Evolutionary conservation across 106 monocot species (phyloP).

Genomic region (Posidonia australis): DNA sequence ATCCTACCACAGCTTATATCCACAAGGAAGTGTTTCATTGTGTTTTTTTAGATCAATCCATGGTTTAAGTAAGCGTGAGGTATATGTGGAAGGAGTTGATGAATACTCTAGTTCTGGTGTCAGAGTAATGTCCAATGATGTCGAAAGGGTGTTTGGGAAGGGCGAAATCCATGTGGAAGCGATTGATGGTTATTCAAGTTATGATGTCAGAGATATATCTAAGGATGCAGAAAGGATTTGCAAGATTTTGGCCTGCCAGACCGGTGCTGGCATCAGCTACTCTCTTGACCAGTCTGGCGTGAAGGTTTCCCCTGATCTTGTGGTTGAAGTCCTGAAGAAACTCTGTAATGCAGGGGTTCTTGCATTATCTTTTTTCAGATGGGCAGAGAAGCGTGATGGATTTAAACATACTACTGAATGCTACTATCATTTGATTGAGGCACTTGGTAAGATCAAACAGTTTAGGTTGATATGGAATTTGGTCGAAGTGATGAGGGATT

Average conservation of each 20-base stretch:
- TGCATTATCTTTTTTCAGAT: constrained; percentile 58
- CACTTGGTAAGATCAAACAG: constrained; percentile 91
- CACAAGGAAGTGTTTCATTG: neutral
- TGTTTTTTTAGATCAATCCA: constrained; percentile 10
- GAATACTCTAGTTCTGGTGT: neutral
- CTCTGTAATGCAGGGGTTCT: constrained; percentile 66
- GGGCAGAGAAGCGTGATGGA: constrained; percentile 55
- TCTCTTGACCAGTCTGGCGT: constrained; percentile 34
- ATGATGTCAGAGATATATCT: neutral
- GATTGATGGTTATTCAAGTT: neutral
- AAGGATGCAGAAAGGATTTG: constrained; percentile 60
- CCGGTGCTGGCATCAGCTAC: constrained; percentile 13
- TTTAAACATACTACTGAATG: constrained; percentile 38
- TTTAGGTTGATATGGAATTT: constrained; percentile 70
- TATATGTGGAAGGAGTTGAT: constrained; percentile 24
- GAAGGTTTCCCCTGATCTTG: constrained; percentile 33
- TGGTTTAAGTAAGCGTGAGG: constrained; percentile 9
- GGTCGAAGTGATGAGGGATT: constrained; percentile 49
- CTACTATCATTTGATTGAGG: constrained; percentile 73
- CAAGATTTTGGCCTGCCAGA: constrained; percentile 25
- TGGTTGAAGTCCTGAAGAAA: constrained; percentile 49
- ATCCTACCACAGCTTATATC: neutral
- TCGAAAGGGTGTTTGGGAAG: constrained; percentile 29
- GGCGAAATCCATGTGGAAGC: constrained; percentile 30
- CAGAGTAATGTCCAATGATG: constrained; percentile 25